Conservation (phyloP, 495 filamentous ascomycete species). For the Talaromyces nanjingensis region DNA sequence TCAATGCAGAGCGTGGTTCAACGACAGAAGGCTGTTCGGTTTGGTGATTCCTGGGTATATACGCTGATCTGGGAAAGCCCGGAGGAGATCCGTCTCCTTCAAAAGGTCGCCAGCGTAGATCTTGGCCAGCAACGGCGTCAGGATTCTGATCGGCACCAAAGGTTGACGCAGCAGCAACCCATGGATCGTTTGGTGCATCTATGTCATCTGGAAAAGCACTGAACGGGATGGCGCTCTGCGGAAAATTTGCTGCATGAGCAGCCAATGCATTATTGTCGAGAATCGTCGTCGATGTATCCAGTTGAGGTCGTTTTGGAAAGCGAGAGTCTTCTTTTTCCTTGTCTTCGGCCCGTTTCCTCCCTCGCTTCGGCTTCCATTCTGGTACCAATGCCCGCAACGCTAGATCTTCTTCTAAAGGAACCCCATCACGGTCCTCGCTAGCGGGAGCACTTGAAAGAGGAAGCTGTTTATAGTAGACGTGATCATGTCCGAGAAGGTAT, state of each 20-base stretch:
- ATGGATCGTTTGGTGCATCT: conserved; percentile 39
- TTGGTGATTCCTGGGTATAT: conserved; percentile 53
- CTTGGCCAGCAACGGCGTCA: conserved; percentile 23
- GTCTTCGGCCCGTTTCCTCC: conserved; percentile 76
- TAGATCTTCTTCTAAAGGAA: conserved; percentile 85
- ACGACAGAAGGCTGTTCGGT: conserved; percentile 40
- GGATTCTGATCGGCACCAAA: conserved; percentile 23
- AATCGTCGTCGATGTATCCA: conserved; percentile 59
- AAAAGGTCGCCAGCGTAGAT: conserved; percentile 42
- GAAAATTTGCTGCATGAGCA: conserved; percentile 41
- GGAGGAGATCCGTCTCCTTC: conserved; percentile 52
- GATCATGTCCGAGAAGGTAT: conserved; percentile 72
- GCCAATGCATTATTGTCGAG: conserved; percentile 47
- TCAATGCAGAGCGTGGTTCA: conserved; percentile 66
- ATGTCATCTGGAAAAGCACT: conserved; percentile 53
- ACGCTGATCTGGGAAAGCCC: conserved; percentile 75
- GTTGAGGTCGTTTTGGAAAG: conserved; percentile 54
- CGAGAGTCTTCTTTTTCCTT: conserved; percentile 53
- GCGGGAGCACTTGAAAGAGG: conserved; percentile 55
- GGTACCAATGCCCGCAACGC: conserved; percentile 84
- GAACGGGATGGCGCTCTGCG: conserved; percentile 54
- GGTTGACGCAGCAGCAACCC: conserved; percentile 42
- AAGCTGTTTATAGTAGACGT: conserved; percentile 78
- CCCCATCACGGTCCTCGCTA: conserved; percentile 72
- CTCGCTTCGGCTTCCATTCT: conserved; percentile 83